Percentiles rank a stretch among this genome's conserved stretches.
Conservation (phyloP, 441 rosid genomes). For the Euphorbia schlechtendalii region DNA sequence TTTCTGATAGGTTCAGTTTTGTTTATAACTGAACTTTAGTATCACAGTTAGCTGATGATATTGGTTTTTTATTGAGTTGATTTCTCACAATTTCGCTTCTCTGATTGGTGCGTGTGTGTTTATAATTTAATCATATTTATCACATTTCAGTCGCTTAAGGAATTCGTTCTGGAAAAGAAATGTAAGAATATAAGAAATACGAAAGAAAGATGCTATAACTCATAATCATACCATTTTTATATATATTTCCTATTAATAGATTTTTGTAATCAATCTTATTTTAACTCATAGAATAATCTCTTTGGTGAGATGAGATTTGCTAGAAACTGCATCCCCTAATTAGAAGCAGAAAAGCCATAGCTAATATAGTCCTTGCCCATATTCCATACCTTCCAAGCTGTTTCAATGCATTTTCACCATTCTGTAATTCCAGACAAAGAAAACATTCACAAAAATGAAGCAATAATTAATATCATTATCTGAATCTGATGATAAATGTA, state of each 20-base stretch:
- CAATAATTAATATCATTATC: not conserved
- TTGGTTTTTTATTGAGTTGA: conserved; percentile 57
- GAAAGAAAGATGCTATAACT: conserved; percentile 18
- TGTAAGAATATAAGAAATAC: conserved; percentile 19
- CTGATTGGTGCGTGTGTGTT: not conserved
- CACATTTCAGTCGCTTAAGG: conserved; percentile 4
- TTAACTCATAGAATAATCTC: conserved; percentile 26
- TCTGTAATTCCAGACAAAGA: conserved; percentile 37
- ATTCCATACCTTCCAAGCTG: conserved; percentile 29
- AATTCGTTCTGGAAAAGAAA: not conserved
- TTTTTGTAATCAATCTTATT: conserved; percentile 15
- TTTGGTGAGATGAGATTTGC: conserved; percentile 14
- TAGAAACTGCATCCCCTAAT: conserved; percentile 36
- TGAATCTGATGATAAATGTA: conserved; percentile 6
- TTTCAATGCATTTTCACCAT: conserved; percentile 39
- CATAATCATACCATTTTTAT: conserved; percentile 21
- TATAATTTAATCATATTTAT: conserved; percentile 15
- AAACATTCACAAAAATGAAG: conserved; percentile 6
- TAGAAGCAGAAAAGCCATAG: conserved; percentile 42
- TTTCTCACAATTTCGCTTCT: conserved; percentile 7
- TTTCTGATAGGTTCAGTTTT: too few species aligned
- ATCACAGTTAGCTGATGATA: conserved; percentile 87
- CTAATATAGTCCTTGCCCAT: conserved; percentile 44
- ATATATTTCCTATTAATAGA: conserved; percentile 16
- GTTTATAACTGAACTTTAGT: conserved; percentile 9